Conservation (phyloP, 2,329 filamentous ascomycete species). For the Graphiopsis chlorocephala region DNA sequence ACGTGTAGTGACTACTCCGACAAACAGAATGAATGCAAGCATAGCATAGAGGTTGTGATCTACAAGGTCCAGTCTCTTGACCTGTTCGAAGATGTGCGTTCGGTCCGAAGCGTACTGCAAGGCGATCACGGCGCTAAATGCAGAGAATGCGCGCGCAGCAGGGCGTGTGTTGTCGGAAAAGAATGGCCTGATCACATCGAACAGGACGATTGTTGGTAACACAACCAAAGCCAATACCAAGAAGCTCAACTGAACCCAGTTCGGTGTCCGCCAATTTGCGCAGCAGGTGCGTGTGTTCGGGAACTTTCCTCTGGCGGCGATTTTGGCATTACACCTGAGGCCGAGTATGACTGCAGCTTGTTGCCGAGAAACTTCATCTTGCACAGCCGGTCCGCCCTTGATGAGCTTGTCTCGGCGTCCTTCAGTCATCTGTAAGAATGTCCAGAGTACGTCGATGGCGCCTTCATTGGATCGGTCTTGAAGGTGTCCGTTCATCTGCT, state of each 20-base stretch:
- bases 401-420: slow-evolving; percentile 46
- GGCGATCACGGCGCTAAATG: slow-evolving; percentile 24
- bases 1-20: slow-evolving; percentile 26
- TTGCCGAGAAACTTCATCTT: slow-evolving; percentile 44
- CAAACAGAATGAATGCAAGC: slow-evolving; percentile 30
- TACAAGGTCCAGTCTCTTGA: slow-evolving; percentile 41
- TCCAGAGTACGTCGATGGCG: slow-evolving; percentile 47
- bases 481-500: slow-evolving; percentile 54
- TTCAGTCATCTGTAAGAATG: slow-evolving; percentile 50
- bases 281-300: slow-evolving; percentile 55
- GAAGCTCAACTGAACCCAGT: slow-evolving; percentile 37
- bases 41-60: slow-evolving; percentile 35
- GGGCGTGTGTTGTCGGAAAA: slow-evolving; percentile 15
- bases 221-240: slow-evolving; percentile 34
- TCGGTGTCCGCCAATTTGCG: slow-evolving; percentile 41
- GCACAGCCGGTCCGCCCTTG: slow-evolving; percentile 37
- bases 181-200: background rate
- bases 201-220: slow-evolving; percentile 25
- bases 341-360: slow-evolving; percentile 56
- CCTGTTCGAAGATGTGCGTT: slow-evolving; percentile 53
- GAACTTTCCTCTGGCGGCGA: slow-evolving; percentile 37
- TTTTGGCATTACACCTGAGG: slow-evolving; percentile 52
- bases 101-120: slow-evolving; percentile 52
- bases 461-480: slow-evolving; percentile 38
- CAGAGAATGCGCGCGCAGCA: slow-evolving; percentile 17